phyloP scores from a whole-genome alignment of 2,329 filamentous ascomycete species.

The Stagonosporopsis cucurbitacearum region DNA sequence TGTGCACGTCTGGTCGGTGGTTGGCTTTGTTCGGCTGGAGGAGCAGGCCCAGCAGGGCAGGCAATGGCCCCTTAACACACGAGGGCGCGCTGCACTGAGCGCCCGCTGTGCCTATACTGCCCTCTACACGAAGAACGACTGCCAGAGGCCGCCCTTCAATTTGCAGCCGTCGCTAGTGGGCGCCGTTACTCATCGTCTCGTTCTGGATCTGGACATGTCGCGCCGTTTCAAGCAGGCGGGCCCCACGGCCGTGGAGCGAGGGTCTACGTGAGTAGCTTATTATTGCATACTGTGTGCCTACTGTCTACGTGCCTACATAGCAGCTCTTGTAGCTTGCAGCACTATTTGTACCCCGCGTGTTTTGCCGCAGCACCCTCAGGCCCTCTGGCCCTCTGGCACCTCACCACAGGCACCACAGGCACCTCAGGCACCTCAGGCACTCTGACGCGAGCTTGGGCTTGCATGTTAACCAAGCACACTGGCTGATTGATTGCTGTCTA shows the following conservation, averaged over 20 bases:
- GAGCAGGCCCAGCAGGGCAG: too few species aligned
- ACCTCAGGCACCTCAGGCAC: constrained; percentile 23
- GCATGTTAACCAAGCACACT: constrained; percentile 17
- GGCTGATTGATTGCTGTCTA: constrained; percentile 28
- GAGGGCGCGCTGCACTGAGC: constrained; percentile 12
- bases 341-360: constrained; percentile 23
- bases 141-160: constrained; percentile 6
- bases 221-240: constrained; percentile 17
- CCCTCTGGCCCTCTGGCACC: too few species aligned
- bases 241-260: constrained; percentile 18
- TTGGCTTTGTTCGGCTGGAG: constrained; percentile 11
- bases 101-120: constrained; percentile 3
- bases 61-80: constrained; percentile 15
- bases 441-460: constrained; percentile 20
- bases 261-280: constrained; percentile 13
- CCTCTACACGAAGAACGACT: neutral
- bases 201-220: constrained; percentile 21
- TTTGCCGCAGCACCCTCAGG: constrained; percentile 22
- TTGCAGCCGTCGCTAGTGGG: neutral
- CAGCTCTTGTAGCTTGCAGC: neutral
- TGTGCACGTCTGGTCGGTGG: constrained; percentile 10
- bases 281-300: too few species aligned
- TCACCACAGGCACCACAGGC: too few species aligned
- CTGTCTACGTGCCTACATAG: too few species aligned
- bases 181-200: constrained; percentile 6